phyloP scores from a whole-genome alignment of 768 basidiomycete species.

The Mycena olivaceomarginata region DNA sequence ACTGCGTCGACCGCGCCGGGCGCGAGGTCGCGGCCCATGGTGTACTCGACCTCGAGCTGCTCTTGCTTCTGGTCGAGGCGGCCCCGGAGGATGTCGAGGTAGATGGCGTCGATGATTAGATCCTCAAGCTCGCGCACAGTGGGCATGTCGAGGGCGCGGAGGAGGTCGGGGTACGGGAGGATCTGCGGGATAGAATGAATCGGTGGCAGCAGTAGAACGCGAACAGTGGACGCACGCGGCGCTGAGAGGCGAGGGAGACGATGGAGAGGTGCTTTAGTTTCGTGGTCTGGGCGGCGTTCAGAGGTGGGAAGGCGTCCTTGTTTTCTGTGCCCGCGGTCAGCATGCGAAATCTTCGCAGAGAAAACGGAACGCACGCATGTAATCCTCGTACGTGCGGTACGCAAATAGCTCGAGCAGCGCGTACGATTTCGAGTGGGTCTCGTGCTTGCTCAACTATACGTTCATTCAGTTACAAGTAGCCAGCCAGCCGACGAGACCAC shows the following conservation, averaged over 20 bases:
- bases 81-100: conserved; percentile 91
- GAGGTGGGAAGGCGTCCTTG: conserved; percentile 77
- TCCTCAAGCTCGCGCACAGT: conserved; percentile 95
- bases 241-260: conserved; percentile 86
- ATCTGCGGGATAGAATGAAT: conserved; percentile 68
- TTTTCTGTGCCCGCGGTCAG: conserved; percentile 67
- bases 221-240: conserved; percentile 73
- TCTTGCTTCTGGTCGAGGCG: conserved; percentile 95
- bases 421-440: conserved; percentile 77
- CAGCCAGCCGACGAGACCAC: conserved; percentile 32
- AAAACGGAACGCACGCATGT: conserved; percentile 73
- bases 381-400: conserved; percentile 91
- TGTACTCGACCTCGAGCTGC: conserved; percentile 94
- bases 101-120: conserved; percentile 97
- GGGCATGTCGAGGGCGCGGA: conserved; percentile 82
- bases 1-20: conserved; percentile 80
- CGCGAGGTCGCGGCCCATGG: conserved; percentile 94
- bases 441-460: conserved; percentile 77
- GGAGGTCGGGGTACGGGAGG: conserved; percentile 86
- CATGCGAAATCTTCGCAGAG: background rate
- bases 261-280: conserved; percentile 97
- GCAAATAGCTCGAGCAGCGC: conserved; percentile 91
- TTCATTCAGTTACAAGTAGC: conserved; percentile 38
- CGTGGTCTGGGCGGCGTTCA: conserved; percentile 83
- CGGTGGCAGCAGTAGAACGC: background rate